These are phyloP conservation scores for Cytospora paraplurivora DNA, from an alignment of 2,329 filamentous ascomycete genomes.

Conservation along the genomic window DNA sequence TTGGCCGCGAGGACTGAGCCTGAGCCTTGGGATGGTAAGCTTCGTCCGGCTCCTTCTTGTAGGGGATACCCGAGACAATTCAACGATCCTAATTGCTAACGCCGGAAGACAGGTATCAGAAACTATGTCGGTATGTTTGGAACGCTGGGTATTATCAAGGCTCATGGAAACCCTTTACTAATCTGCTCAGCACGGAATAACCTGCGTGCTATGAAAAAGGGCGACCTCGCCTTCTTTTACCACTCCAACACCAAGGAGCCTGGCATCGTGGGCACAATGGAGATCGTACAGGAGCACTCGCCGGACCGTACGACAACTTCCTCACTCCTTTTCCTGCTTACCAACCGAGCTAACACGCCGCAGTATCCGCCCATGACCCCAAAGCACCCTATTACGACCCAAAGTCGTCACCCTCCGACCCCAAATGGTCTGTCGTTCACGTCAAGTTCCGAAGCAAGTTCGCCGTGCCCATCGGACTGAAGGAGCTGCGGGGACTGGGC, in stretches of 20 bases:
- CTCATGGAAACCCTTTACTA: not conserved
- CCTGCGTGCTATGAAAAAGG: slow-evolving; percentile 85
- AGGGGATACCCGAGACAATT: slow-evolving; percentile 45
- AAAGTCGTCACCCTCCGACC: slow-evolving; percentile 67
- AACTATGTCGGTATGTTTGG: slow-evolving; percentile 35
- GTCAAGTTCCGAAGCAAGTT: slow-evolving; percentile 89
- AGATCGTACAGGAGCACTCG: slow-evolving; percentile 82
- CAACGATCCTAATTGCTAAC: slow-evolving; percentile 35
- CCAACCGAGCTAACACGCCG: not conserved
- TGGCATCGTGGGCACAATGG: slow-evolving; percentile 85
- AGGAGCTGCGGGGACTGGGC: slow-evolving; percentile 68
- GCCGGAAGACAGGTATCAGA: slow-evolving; percentile 38
- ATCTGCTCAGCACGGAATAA: slow-evolving; percentile 72
- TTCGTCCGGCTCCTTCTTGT: slow-evolving; percentile 21
- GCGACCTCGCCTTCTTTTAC: slow-evolving; percentile 95
- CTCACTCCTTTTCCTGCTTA: not conserved
- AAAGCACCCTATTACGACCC: slow-evolving; percentile 81
- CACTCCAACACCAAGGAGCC: slow-evolving; percentile 92
- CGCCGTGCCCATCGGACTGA: slow-evolving; percentile 66
- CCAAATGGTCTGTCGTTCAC: slow-evolving; percentile 87
- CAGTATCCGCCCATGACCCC: slow-evolving; percentile 71
- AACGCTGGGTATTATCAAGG: too few species aligned
- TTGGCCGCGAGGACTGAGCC: slow-evolving; percentile 70
- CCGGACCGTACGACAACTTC: slow-evolving; percentile 65
- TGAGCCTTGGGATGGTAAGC: slow-evolving; percentile 88